Conservation (phyloP, 2,329 filamentous ascomycete genomes). For the Botrytis fragariae region DNA sequence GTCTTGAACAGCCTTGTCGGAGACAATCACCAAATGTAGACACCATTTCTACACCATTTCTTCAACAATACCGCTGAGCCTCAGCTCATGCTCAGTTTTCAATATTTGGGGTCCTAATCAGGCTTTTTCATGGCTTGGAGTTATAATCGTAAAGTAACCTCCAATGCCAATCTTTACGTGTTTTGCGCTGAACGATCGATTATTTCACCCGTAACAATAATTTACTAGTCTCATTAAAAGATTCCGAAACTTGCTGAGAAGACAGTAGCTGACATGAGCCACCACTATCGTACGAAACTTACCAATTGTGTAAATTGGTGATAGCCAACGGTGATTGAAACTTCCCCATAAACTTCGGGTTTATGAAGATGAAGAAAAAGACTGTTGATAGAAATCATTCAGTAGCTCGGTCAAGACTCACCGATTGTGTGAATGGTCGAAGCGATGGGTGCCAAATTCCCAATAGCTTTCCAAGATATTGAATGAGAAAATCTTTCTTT, state of each 20-base stretch:
- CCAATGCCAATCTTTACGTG: not conserved
- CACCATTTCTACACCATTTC: not conserved
- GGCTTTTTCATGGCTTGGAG: not conserved
- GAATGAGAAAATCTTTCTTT: conserved; percentile 7
- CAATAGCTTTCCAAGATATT: not conserved
- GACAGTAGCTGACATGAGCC: not conserved
- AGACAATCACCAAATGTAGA: conserved; percentile 1
- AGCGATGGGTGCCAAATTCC: not conserved
- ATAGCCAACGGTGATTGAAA: not conserved
- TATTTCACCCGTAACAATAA: not conserved
- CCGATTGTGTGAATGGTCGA: not conserved
- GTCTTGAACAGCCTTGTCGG: not conserved
- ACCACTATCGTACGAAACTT: not conserved
- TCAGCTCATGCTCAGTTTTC: not conserved
- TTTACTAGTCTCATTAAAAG: not conserved
- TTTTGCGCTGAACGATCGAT: not conserved
- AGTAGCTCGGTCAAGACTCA: not conserved
- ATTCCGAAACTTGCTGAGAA: not conserved
- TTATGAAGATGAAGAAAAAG: not conserved
- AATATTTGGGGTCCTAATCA: not conserved
- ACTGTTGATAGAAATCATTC: not conserved
- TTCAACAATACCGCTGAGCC: conserved; percentile 9
- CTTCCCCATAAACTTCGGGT: not conserved
- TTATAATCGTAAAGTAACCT: not conserved
- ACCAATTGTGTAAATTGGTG: not conserved